phyloP scores from a whole-genome alignment of 2,329 filamentous ascomycete species.

The Neonectria faginata region DNA sequence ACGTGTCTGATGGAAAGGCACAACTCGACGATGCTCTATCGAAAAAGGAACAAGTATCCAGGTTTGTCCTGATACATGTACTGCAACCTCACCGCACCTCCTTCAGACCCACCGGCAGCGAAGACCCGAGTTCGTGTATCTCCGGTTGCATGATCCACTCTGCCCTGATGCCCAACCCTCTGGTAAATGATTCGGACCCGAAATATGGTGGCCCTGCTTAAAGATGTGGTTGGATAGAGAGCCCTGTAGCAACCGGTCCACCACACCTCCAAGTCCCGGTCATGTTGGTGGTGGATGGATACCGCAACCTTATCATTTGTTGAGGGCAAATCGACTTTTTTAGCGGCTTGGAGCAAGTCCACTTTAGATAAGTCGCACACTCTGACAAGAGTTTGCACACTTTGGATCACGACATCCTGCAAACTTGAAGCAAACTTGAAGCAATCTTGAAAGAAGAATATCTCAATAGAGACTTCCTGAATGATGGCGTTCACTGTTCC shows the following conservation, averaged over 20 bases:
- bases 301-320: slow-evolving; percentile 23
- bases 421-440: background rate
- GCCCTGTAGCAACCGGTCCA: slow-evolving; percentile 14
- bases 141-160: slow-evolving; percentile 12
- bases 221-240: slow-evolving; percentile 6
- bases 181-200: background rate
- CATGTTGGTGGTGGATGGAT: slow-evolving; percentile 14
- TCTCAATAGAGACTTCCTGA: background rate
- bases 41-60: background rate
- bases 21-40: too few species aligned
- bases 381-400: slow-evolving; percentile 10
- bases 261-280: slow-evolving; percentile 16
- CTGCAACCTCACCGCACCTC: slow-evolving; percentile 21
- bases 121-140: slow-evolving; percentile 11
- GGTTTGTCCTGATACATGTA: background rate
- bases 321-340: slow-evolving; percentile 16
- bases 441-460: background rate
- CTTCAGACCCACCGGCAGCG: slow-evolving; percentile 8
- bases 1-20: background rate
- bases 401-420: background rate
- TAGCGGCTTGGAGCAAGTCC: slow-evolving; percentile 19
- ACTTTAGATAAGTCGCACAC: slow-evolving; percentile 29
- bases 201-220: background rate
- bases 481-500: slow-evolving; percentile 36
- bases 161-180: slow-evolving; percentile 7